A percentile compares a stretch with the other conserved stretches of the same genome.
phyloP scores from a whole-genome alignment of 768 basidiomycete species.

The Favolaschia claudopus region DNA sequence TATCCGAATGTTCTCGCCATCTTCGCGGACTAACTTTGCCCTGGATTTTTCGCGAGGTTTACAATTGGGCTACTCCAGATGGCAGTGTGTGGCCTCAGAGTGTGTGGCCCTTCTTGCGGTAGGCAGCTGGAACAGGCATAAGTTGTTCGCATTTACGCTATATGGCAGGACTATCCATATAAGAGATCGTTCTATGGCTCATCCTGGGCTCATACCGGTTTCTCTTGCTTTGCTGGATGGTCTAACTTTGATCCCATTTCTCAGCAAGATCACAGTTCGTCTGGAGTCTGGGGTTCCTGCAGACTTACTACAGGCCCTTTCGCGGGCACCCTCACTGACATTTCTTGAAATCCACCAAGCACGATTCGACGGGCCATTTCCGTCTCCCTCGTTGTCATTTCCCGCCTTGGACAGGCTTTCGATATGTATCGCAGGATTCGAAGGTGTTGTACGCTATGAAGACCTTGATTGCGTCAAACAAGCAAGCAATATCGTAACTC shows the following conservation, averaged over 20 bases:
- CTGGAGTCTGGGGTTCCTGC: background rate
- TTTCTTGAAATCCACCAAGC: constrained; percentile 5
- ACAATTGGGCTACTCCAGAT: constrained; percentile 1
- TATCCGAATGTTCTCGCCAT: constrained; percentile 4
- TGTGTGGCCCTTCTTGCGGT: background rate
- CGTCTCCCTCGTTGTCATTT: background rate
- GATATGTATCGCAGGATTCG: constrained; percentile 1
- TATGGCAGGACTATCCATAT: background rate
- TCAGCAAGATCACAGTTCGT: background rate
- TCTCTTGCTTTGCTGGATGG: background rate
- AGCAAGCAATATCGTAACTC: background rate
- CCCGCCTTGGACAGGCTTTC: background rate
- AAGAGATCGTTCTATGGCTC: background rate
- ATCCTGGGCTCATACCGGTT: background rate
- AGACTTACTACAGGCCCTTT: background rate
- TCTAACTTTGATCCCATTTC: background rate
- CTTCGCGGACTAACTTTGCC: background rate
- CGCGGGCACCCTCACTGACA: background rate
- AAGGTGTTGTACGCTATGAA: background rate
- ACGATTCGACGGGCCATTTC: background rate
- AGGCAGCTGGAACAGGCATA: background rate
- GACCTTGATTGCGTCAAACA: background rate
- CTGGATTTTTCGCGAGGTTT: constrained; percentile 16
- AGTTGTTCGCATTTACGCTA: background rate
- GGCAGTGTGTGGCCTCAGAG: background rate